Base-by-base conservation (phyloP, 2,329 filamentous ascomycete species). In the Sordariomycetes sp. region DNA sequence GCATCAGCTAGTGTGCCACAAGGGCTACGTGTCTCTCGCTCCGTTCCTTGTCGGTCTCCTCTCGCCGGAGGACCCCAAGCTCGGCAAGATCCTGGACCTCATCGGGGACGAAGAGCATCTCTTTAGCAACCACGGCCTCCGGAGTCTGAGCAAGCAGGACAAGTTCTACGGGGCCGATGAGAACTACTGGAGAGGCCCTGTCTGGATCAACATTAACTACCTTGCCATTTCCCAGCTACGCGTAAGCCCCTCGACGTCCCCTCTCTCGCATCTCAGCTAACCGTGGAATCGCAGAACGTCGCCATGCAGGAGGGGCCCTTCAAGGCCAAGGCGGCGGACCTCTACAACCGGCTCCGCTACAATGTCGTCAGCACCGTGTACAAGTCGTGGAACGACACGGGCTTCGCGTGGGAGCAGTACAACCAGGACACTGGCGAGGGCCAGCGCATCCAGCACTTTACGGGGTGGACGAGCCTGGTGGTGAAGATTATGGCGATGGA, bases 341-440 rank as follows among this genome's bases (percentile, higher is more conserved):
- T 96, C 59, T 97, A 96, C 74, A 82, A 75, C 17, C 75, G 80
- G 35, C 80, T 97, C 53, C 84, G 94, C 57, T 82, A 80, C 69
- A 97, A 96, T 67, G 74, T 99, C 13, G 87, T 97, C 52, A 80
- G 90, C 55, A 97, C 91, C 1, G 87, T 97, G 15, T 96, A 87
- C 74, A 80, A 85, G 59, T 85, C 85, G 68, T 99, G 92, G 92
- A 77, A 85, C 67, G 82, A 89, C 66, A 97, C 94, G 0, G 92
- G 92, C 20, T 97, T 97, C 68, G 94, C 92, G 0, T 99, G 92
- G 92, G 94, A 99, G 72, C 94, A 99, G 73, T 99, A 97, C 70
- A 89, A 95, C 68, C 90, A 91, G 0, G 90, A 96, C 64, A 95
- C 89, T 3, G 94, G 94, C 52, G 81, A 81, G 56, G 94, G 94